phyloP scores from a whole-genome alignment of 2,329 filamentous ascomycete genomes.

The Aspergillus jensenii region DNA sequence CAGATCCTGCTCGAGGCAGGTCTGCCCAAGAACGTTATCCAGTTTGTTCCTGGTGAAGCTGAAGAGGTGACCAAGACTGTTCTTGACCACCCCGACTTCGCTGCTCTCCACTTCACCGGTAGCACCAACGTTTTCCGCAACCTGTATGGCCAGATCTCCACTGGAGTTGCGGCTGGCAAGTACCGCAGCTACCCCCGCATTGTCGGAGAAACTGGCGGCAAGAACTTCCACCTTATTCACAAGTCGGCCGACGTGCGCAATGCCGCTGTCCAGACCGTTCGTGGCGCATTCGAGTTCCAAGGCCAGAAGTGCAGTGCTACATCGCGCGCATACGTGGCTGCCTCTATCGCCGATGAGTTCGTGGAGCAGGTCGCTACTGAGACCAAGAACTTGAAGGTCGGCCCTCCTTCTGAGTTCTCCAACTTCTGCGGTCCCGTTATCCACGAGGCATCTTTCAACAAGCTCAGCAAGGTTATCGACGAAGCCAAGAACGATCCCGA shows the following conservation, averaged over 20 bases:
- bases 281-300: conserved; percentile 86
- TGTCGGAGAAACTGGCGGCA: conserved; percentile 87
- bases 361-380: conserved; percentile 66
- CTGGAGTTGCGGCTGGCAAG: conserved; percentile 74
- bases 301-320: conserved; percentile 90
- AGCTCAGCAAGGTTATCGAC: conserved; percentile 74
- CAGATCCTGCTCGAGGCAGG: conserved; percentile 89
- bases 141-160: conserved; percentile 82
- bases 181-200: conserved; percentile 86
- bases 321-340: conserved; percentile 74
- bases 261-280: conserved; percentile 77
- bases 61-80: conserved; percentile 77
- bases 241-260: conserved; percentile 73
- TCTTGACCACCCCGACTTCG: conserved; percentile 75
- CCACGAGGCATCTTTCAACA: conserved; percentile 77
- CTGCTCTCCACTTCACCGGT: conserved; percentile 92
- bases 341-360: conserved; percentile 72
- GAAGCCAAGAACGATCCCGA: conserved; percentile 73
- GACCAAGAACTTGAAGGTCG: conserved; percentile 68
- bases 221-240: conserved; percentile 90
- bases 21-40: conserved; percentile 83
- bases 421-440: conserved; percentile 90
- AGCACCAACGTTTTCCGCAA: conserved; percentile 88
- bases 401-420: conserved; percentile 66
- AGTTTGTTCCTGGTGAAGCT: conserved; percentile 88